Base-by-base conservation (phyloP, 148 eudicot genomes). In the Rhododendron kiyosumense region DNA sequence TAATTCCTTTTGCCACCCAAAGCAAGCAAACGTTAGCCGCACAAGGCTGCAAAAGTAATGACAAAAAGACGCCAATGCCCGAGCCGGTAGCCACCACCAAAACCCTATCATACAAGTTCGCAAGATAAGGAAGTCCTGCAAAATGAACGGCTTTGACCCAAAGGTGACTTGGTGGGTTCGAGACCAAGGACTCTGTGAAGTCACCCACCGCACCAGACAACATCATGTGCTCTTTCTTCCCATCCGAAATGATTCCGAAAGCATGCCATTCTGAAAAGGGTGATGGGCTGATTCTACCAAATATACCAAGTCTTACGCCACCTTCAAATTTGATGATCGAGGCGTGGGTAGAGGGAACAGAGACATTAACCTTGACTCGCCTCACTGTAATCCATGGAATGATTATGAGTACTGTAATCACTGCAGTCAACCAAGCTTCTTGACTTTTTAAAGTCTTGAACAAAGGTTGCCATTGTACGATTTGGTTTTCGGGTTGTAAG, bases 181-280 rank as follows among this genome's bases (percentile, higher is more conserved):
- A 84, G 18, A 87, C 86, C 59, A 87, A 38, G 34, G 86, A 87
- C 57, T 78, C 84, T 8, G 88, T 84, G 79, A 83, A 87, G 86
- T 87, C 86, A 20, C 88, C 88, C 20, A 84, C 88, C 0, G 86
- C 86, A 18, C 88, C 86, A 1, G 86, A 86, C 32, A 87, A 30
- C 86, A 87, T 87, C 86, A 87, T 79, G 41, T 87, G 86, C 20
- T 83, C 86, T 20, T 63, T 38, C 18, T 87, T 79, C 1, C 69
- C 83, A 32, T 87, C 88, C 5, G 88, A 87, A 63, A 87, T 84
- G 78, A 87, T 87, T 2, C 88, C 88, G 5, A 87, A 87, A 1
- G 86, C 88, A 1, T 83, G 88, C 88, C 87, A 85, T 34, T 85
- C 84, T 1, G 84, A 84, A 22, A 87, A 76, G 8, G 88, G 88